Base-by-base conservation (phyloP, 1,284 basidiomycete species). In the Ceratobasidium sp. region DNA sequence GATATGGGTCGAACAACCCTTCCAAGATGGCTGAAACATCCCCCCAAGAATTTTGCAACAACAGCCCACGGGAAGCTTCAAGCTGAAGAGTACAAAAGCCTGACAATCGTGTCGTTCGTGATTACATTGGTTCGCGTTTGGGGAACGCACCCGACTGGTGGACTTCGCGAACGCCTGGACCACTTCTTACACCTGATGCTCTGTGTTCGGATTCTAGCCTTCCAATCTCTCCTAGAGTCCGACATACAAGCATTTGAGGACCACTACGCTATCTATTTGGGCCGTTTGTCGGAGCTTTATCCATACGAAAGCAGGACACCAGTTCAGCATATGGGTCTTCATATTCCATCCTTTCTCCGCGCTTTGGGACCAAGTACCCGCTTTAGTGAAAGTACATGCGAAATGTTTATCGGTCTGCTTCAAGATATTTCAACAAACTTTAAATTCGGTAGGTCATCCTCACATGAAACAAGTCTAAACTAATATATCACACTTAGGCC, bases 111-210 rank as follows among this genome's bases (percentile, higher is more conserved):
- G 1, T 76, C 78, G 29, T 51, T 80, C 4, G 57, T 61, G 7
- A 76, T 80, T 22, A 71, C 79, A 1, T 34, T 78, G n/a, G 56
- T 78, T 52, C 49, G 61, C 2, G 8, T 76, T n/a, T 78, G 77
- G 77, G 56, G 56, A 32, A 22, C 29, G 32, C 15, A 17, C 77
- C 2, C 40, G 65, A 19, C 64, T 78, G 1, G 22, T 46, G 22
- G 17, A 66, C 4, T 46, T 59, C 8, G 34, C 73, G 17, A 17
- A 43, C 8, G 44, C 25, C 25, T 29, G 25, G 25, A 29, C 77
- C 8, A 25, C 40, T 15, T 43, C 77, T 22, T 43, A 25, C 25
- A 65, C 46, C 25, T 29, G 25, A 29, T 29, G 25, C 25, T 29
- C 25, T 29, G 25, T 29, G 25, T 29, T 29, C 25, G 25, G 25